A percentile compares a stretch with the other conserved stretches of the same genome.
These are phyloP conservation scores for Phytophthora foliorum DNA, from an alignment of 352 stramenopile genomes.

Conservation along the genomic window DNA sequence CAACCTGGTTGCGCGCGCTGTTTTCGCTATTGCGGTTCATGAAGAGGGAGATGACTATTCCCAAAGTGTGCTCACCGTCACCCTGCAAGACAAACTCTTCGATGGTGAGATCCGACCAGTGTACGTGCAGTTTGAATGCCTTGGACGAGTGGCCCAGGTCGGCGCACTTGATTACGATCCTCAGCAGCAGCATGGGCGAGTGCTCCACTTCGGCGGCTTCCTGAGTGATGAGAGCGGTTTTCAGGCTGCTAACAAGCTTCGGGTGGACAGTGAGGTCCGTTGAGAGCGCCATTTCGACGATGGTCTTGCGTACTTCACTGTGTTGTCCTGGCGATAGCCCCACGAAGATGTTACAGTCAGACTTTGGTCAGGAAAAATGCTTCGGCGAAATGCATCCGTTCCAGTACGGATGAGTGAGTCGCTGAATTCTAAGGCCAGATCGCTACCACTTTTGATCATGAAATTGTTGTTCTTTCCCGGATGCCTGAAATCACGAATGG, in stretches of 20 bases:
- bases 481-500: slow-evolving; percentile 88
- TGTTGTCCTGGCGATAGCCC: slow-evolving; percentile 62
- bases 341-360: slow-evolving; percentile 80
- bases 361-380: slow-evolving; percentile 81
- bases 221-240: slow-evolving; percentile 84
- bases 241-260: slow-evolving; percentile 81
- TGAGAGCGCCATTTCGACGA: slow-evolving; percentile 89
- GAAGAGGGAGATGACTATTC: slow-evolving; percentile 92
- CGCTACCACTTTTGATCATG: slow-evolving; percentile 78
- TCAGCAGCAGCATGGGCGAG: slow-evolving; percentile 87
- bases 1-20: slow-evolving; percentile 86
- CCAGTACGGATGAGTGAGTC: slow-evolving; percentile 85
- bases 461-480: slow-evolving; percentile 92
- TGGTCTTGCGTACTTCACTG: slow-evolving; percentile 80
- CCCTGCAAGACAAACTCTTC: slow-evolving; percentile 97
- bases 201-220: slow-evolving; percentile 78
- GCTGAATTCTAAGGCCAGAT: slow-evolving; percentile 85
- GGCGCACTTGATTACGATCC: slow-evolving; percentile 91
- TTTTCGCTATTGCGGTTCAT: slow-evolving; percentile 93
- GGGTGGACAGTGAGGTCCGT: slow-evolving; percentile 87
- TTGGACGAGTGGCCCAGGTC: slow-evolving; percentile 95
- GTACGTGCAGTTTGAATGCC: slow-evolving; percentile 77
- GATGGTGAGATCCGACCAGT: slow-evolving; percentile 93
- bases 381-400: slow-evolving; percentile 89
- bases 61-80: slow-evolving; percentile 92